Percentiles rank a stretch among this genome's conserved stretches.
phyloP scores from a whole-genome alignment of 441 rosid genomes.

The Mallotus japonicus region DNA sequence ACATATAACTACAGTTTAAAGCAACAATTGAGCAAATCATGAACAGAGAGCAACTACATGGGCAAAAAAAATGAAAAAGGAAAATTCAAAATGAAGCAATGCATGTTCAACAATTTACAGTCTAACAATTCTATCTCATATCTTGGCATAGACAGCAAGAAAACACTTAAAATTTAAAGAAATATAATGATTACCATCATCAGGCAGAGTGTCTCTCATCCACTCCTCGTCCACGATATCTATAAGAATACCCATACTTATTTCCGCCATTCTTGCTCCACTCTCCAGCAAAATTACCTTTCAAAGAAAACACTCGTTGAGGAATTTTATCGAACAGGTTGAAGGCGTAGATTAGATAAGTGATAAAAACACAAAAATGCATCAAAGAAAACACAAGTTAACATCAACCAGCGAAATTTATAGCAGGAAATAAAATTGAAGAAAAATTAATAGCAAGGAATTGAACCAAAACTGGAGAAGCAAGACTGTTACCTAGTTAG shows the following conservation, averaged over 20 bases:
- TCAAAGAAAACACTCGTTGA: not conserved
- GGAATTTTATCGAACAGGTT: constrained; percentile 1
- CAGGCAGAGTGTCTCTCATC: constrained; percentile 92
- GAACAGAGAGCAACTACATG: not conserved
- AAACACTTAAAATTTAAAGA: not conserved
- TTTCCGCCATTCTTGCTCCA: constrained; percentile 53
- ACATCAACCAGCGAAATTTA: not conserved
- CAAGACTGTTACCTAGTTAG: not conserved
- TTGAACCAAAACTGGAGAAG: not conserved
- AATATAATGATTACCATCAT: constrained; percentile 53
- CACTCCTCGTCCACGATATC: constrained; percentile 94
- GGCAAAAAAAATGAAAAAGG: too few species aligned
- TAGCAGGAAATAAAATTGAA: not conserved
- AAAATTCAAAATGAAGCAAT: not conserved
- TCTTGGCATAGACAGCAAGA: too few species aligned
- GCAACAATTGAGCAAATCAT: not conserved
- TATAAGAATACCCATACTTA: constrained; percentile 72
- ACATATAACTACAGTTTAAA: not conserved
- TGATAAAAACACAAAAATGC: not conserved
- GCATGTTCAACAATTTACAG: not conserved
- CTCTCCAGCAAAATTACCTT: constrained; percentile 10
- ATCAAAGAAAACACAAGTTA: not conserved
- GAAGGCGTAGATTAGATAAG: not conserved
- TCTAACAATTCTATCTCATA: not conserved
- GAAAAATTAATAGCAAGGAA: too few species aligned